Evolutionary conservation across 2,329 filamentous ascomycete genomes (phyloP), one percentile per base, ranked within the genome.

Genomic region (Fusarium sp.): DNA sequence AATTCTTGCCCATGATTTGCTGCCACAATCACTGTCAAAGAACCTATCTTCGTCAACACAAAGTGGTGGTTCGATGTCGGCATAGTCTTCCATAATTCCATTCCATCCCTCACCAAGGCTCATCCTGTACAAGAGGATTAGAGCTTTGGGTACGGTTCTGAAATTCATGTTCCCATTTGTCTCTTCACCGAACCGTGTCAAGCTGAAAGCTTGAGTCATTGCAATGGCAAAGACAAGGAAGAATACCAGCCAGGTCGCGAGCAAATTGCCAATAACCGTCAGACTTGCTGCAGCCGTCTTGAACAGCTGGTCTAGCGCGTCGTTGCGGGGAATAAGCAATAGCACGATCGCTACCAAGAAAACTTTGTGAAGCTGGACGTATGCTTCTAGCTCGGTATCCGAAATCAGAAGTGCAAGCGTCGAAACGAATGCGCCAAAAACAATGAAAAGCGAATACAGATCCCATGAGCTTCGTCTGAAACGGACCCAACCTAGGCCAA

Each of bases 61-160:
- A 54, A 93, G 87, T 0, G 95, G 95, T 5, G 92, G 90, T 67
- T 88, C 86, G 71, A 97, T 92, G 48, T 84, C 87, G 13, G 94
- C 94, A 80, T 91, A 98, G 78, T 99, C 95, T 83, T 97, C 94
- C 96, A 99, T 99, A 67, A 98, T 85, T 74, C 93, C 82, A 78
- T 99, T 99, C 96, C 96, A 99, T 20, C 94, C 94, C 82, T 99
- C 96, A 57, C 96, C 96, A 65, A 92, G 91, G 81, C 94, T 97
- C 86, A 93, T 96, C 42, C 93, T 90, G 82, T 98, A 99, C 5
- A 99, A 88, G 27, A 99, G 84, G 64, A 99, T 96, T 30, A 99
- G 85, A 2, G 96, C 94, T 77, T 97, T 97, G 1, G 96, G 94
- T 1, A 99, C 94, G 7, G 91, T 97, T 56, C 96, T 90, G 79